These are phyloP conservation scores for Acephala macrosclerotiorum DNA, from an alignment of 2,329 filamentous ascomycete genomes.

Conservation along the genomic window DNA sequence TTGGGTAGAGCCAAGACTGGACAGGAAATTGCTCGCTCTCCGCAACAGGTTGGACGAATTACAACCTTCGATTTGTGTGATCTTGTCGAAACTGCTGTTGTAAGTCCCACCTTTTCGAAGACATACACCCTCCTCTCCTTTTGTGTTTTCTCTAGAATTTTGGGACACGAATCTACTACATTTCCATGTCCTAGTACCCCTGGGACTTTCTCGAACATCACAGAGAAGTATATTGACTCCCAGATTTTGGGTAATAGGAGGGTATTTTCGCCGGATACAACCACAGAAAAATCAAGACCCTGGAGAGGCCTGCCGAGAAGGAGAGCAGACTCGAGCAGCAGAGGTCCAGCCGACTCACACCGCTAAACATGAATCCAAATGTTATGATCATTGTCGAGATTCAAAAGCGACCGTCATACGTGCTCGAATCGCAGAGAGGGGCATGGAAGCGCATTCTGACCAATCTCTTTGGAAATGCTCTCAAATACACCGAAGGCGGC, in stretches of 20 bases:
- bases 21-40: background rate
- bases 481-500: constrained; percentile 65
- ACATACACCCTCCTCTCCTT: too few relatives aligned
- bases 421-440: constrained; percentile 60
- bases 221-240: too few relatives aligned
- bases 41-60: constrained; percentile 2
- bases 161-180: too few relatives aligned
- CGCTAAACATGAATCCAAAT: constrained; percentile 12
- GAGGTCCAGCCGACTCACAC: background rate
- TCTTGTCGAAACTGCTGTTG: constrained; percentile 37
- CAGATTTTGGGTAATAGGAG: too few relatives aligned
- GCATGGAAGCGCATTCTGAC: constrained; percentile 59
- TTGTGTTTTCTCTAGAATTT: too few relatives aligned
- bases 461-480: constrained; percentile 67
- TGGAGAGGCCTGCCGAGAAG: constrained; percentile 5
- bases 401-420: constrained; percentile 53
- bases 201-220: too few relatives aligned
- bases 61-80: constrained; percentile 31
- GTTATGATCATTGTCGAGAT: constrained; percentile 52
- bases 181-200: too few relatives aligned
- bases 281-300: constrained; percentile 18
- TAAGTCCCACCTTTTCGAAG: too few relatives aligned
- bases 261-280: constrained; percentile 36
- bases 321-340: background rate
- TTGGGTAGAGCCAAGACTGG: background rate